Percentiles rank a stretch among this genome's conserved stretches.
phyloP scores from a whole-genome alignment of 805 yeast species.

The Candida anglica region DNA sequence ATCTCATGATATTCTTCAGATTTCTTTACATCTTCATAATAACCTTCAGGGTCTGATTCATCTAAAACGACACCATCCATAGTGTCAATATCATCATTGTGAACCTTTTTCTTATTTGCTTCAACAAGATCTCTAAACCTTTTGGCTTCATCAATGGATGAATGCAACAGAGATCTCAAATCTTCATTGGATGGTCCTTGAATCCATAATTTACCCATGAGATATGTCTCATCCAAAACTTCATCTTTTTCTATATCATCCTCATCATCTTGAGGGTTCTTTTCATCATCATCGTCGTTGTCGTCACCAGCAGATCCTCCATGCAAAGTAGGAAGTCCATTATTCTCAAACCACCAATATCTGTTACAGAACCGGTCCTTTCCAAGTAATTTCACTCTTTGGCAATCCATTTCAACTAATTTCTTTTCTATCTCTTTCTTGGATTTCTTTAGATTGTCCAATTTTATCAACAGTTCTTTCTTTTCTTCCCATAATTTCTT shows the following conservation, averaged over 20 bases:
- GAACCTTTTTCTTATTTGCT: conserved; percentile 8
- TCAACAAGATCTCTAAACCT: conserved; percentile 6
- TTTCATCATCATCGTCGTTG: conserved; percentile 31
- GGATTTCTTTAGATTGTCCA: conserved; percentile 45
- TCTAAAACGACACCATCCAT: neutral
- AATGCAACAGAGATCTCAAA: conserved; percentile 19
- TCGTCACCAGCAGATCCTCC: conserved; percentile 36
- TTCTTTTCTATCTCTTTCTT: conserved; percentile 56
- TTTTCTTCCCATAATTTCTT: conserved; percentile 42
- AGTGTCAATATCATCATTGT: too few species aligned
- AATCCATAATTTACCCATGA: conserved; percentile 84
- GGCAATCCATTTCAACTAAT: conserved; percentile 69
- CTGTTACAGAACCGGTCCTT: conserved; percentile 79
- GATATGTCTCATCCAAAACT: conserved; percentile 50
- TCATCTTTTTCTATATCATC: conserved; percentile 45
- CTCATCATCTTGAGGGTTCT: conserved; percentile 19
- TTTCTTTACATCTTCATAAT: conserved; percentile 11
- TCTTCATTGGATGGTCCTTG: conserved; percentile 76
- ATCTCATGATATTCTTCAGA: neutral
- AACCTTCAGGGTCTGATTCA: conserved; percentile 7
- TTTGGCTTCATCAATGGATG: neutral
- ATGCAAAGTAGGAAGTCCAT: conserved; percentile 65
- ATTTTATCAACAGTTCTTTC: conserved; percentile 31
- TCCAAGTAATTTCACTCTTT: conserved; percentile 73
- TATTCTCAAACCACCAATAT: conserved; percentile 93